Evolutionary conservation across 1,284 basidiomycete species (phyloP), one percentile per base, ranked within the genome.

Genomic region (Xerocomus minutiporus): DNA sequence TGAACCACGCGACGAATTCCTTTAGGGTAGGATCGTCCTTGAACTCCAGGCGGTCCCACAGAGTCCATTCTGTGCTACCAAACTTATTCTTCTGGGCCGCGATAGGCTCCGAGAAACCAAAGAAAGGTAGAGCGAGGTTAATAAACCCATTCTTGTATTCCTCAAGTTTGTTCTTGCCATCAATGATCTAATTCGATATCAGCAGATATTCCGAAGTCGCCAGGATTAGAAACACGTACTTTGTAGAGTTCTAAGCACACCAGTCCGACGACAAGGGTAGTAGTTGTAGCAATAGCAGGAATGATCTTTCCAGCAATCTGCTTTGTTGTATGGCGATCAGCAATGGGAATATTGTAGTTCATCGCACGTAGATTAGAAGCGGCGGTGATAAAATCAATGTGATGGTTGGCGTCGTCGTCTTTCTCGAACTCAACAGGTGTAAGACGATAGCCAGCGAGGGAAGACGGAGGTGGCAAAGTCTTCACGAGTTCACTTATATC

Each of bases 251-350:
- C 97, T 53, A 99, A 72, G 72, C 95, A 98, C 44, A 97, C 94
- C 51, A 99, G 73, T 28, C 97, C 97, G 29, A 94, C 94, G 31
- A 97, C 92, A 42, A 97, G 82, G 15, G 94, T 88, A 1, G 97
- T 99, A 1, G 97, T 99, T 1, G 97, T 99, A 23, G 97, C 97
- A 65, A 99, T 99, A 15, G 97, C 97, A 50, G 97, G 97, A 60
- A 99, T 99, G 65, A 99, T 99, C 80, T 99, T 99, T 53, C 97
- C 97, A 4, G 97, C 97, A 66, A 99, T 97, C 69, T 97, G 91
- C 78, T 99, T 99, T 40, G 96, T 99, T 57, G 88, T 84, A 75
- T 99, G 95, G 53, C 87, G 83, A 73, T 97, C 93, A 12, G 95
- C 93, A 25, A 82, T 77, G 48, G 82, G 79, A 68, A 99, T 99